Evolutionary conservation across 805 yeast species (phyloP).

Genomic region (Jamesozyma lodderae): DNA sequence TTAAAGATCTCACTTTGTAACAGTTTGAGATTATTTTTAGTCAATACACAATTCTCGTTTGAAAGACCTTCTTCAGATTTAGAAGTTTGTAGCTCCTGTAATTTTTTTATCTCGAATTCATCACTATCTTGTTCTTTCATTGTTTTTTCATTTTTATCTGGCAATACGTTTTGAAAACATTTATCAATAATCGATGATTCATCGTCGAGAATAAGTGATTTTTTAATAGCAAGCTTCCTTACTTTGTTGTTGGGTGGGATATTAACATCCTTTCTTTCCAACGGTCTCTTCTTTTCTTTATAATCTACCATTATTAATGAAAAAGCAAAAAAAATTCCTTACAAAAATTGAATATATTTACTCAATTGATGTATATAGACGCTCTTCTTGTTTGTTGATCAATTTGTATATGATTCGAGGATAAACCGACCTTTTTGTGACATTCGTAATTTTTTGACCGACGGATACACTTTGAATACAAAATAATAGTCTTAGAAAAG

Average conservation of each 20-base stretch:
- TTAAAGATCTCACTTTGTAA: constrained; percentile 17
- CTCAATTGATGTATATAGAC: too few relatives aligned
- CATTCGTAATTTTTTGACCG: too few relatives aligned
- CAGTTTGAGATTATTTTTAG: constrained; percentile 11
- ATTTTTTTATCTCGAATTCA: not conserved
- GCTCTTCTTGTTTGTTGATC: too few relatives aligned
- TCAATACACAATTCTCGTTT: constrained; percentile 7
- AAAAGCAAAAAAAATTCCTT: too few relatives aligned
- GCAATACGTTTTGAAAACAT: too few relatives aligned
- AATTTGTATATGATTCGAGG: too few relatives aligned
- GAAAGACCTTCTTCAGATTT: not conserved
- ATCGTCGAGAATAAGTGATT: not conserved
- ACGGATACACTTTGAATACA: too few relatives aligned
- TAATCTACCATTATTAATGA: not conserved
- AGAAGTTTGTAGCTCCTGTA: constrained; percentile 1
- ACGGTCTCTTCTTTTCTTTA: not conserved
- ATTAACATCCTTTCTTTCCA: not conserved
- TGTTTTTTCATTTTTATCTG: too few relatives aligned
- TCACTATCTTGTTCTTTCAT: not conserved
- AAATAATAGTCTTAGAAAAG: too few relatives aligned
- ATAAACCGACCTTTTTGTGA: too few relatives aligned
- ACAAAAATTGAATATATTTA: too few relatives aligned
- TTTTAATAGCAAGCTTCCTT: not conserved
- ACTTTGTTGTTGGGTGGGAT: not conserved
- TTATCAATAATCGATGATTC: too few relatives aligned